Base-by-base conservation (phyloP, 2,329 filamentous ascomycete genomes). In the Biscogniauxia mediterranea region DNA sequence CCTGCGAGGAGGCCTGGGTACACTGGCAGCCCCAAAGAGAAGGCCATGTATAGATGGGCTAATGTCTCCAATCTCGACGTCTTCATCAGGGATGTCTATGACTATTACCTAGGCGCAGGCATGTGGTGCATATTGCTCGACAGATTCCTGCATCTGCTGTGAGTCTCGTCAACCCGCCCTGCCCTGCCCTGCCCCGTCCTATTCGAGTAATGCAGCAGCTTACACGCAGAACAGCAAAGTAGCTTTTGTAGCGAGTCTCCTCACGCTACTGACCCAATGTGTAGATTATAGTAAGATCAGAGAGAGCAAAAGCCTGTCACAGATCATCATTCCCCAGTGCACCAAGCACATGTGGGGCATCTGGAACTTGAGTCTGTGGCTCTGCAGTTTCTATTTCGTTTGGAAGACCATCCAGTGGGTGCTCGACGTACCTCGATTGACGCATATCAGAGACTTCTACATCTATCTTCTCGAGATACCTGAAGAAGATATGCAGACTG, bases 31-130 rank as follows among this genome's bases (percentile, higher is more conserved):
- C 77, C 78, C 13, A 87, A 87, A 74, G 90, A 94, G 71, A 90
- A 89, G 74, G 93, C 93, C 3, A 86, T 96, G 80, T 97, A 92
- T 89, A 85, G 91, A 76, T 97, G 93, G 91, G 91, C 91, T 58
- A 97, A 97, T 71, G 91, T 95, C 60, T 87, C 91, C 46, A 95
- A 96, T 71, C 80, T 97, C 57, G 93, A 97, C 75, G 89, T 87
- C 69, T 97, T 97, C 73, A 87, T 97, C 71, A 85, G 86, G 59
- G 90, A 86, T 64, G 91, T 96, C 3, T 97, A 97, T 73, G 83
- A 90, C 66, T 97, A 97, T 76, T 97, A 91, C 71, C 81, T 89
- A 56, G 90, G 89, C 1, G 89, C 92, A 65, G 93, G 93, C 0
- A 86, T 96, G 46, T 93, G 88, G 84, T 96, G 91, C 60, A 96